Evolutionary conservation across 2,329 filamentous ascomycete genomes (phyloP), one percentile per base, ranked within the genome.

Genomic region (Aspergillus luchuensis): DNA sequence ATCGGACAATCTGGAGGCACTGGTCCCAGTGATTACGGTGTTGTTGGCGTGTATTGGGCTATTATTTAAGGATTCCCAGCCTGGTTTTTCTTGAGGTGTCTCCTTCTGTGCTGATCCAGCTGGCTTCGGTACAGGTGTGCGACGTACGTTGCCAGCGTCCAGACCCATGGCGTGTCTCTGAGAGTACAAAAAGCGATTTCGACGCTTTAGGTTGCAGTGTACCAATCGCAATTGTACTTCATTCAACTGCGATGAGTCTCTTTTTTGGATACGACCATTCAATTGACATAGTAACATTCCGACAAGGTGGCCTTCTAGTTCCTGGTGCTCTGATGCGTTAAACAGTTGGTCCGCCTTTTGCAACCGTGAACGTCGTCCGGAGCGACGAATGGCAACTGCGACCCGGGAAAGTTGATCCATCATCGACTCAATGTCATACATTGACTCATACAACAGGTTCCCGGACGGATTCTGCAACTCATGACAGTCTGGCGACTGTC

Each of bases 111-210:
- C 41, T n/a, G 36, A 50, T 25, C 48, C 19, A 43, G 39, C 7
- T 43, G 39, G 7, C 8, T 43, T 43, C 15, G 7, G 7, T 2
- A 43, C 15, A 19, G 10, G 30, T 36, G 30, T 13, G 10, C n/a
- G 39, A 3, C n/a, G 39, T 4, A 43, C 17, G 6, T 8, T 4
- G 17, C 51, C 15, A 11, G 10, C 49, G 36, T 45, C 5, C 43
- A 59, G 19, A 38, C 57, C 59, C 10, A 50, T 6, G 17, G 58
- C 30, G 57, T 63, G 62, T 4, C 25, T 39, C 28, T 61, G 62
- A n/a, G 62, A 59, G 19, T 63, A 61, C 38, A 61, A 23, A 36
- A 63, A 61, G 17, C 62, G 59, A 51, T 63, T 63, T 4, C 53
- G 38, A 5, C 62, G 62, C 45, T 39, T 53, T 25, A 63, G 15